Evolutionary conservation across 2,329 filamentous ascomycete genomes (phyloP), one percentile per base, ranked within the genome.

Genomic region (Sporothrix protearum): DNA sequence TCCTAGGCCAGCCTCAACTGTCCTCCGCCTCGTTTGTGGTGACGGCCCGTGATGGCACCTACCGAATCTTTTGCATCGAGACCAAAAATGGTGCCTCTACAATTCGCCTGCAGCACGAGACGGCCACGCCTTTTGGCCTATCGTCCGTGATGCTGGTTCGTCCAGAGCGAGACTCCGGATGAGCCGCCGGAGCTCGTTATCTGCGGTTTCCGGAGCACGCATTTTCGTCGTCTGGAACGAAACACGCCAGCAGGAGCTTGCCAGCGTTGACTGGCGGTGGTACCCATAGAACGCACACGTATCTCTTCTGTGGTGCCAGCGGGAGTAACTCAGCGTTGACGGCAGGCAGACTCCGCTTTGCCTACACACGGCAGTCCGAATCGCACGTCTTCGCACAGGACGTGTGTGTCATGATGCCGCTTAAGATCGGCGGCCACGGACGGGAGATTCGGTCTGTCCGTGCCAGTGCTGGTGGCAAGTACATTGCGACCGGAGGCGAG

Each of bases 161-260:
- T 73, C 10, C 79, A 57, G n/a, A 68, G 73, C 30, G 76, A 77
- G 49, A 72, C 76, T 0, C 79, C 79, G 0, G 79, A 83, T 1
- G 30, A 16, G 8, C 64, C 68, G 9, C 68, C 72, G 4, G 85
- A 92, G 63, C 82, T 97, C 0, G 82, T 94, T 36, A 82, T 97
- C 14, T 92, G 90, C 78, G 95, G 95, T 2, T 98, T 97, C 81
- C 89, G 88, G 71, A 89, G 91, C 78, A 93, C 89, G 73, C 84
- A 88, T 63, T 96, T 98, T 77, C n/a, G 83, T 97, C 14, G 86
- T 95, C 10, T 96, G 92, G 88, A 92, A 97, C 78, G 89, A 92
- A 77, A 89, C 88, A 0, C 83, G 83, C 1, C 89, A 92, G 72
- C 86, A 88, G 71, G 91, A 95, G 76, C 80, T 95, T 19, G 87